phyloP scores from a whole-genome alignment of 441 rosid genomes.

The Syzygium malaccense region DNA sequence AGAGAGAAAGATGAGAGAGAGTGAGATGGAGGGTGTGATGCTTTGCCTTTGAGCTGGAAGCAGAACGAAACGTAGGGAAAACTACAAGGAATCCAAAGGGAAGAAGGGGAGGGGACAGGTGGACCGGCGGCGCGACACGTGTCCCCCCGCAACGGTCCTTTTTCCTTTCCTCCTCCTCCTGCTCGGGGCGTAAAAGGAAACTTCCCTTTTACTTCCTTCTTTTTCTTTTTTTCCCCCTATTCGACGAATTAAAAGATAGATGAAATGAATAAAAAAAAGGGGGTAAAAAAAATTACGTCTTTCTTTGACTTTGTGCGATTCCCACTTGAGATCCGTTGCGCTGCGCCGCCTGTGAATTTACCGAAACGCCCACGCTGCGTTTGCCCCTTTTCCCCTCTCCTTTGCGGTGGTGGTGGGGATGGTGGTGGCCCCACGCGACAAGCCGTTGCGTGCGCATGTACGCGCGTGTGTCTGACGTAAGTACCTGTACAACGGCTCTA shows the following conservation, averaged over 20 bases:
- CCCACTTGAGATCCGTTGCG: neutral
- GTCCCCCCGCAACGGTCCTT: constrained; percentile 36
- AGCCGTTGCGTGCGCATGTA: neutral
- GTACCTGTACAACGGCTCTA: neutral
- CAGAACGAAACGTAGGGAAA: constrained; percentile 2
- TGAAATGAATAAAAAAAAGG: no score
- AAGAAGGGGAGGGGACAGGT: constrained; percentile 49
- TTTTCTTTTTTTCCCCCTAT: no score
- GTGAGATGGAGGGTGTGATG: constrained; percentile 3
- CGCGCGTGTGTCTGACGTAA: neutral
- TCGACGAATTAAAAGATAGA: neutral
- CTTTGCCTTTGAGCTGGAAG: neutral
- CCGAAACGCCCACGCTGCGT: neutral
- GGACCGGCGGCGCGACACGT: constrained; percentile 47
- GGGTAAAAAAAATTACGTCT: neutral
- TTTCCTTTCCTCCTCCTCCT: constrained; percentile 5
- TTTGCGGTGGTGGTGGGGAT: neutral
- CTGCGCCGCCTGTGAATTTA: neutral
- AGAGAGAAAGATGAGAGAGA: constrained; percentile 4
- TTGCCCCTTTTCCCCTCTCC: neutral
- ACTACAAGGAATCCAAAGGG: constrained; percentile 23
- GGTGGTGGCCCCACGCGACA: neutral
- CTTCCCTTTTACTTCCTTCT: neutral
- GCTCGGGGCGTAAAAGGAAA: neutral
- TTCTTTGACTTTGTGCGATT: neutral